Evolutionary conservation across 805 yeast species (phyloP).

Genomic region (Starmera quercuum): DNA sequence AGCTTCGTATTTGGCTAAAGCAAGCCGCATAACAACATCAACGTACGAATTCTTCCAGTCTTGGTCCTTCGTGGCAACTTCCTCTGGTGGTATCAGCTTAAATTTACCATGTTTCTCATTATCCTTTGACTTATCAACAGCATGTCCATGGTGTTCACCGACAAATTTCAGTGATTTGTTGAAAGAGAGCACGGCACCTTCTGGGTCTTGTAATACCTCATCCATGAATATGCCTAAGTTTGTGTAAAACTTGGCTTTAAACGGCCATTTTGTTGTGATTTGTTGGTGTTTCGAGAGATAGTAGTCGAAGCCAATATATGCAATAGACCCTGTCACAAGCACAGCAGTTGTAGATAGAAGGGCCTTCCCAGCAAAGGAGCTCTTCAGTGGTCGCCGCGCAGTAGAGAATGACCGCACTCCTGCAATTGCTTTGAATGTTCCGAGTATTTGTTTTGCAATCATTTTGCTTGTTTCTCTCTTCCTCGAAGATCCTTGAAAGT

Average conservation of each 20-base stretch:
- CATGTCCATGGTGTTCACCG: background rate
- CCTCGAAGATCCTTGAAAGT: too few relatives aligned
- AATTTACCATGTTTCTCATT: constrained; percentile 12
- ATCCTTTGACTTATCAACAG: background rate
- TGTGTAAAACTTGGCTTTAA: background rate
- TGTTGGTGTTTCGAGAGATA: background rate
- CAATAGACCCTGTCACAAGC: background rate
- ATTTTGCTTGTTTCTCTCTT: too few relatives aligned
- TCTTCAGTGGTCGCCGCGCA: too few relatives aligned
- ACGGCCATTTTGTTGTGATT: background rate
- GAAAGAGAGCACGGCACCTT: background rate
- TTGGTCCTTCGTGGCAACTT: constrained; percentile 18
- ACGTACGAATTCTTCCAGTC: constrained; percentile 26
- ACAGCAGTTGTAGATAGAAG: background rate
- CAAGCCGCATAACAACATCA: constrained; percentile 32
- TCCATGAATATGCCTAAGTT: background rate
- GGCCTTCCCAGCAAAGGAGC: background rate
- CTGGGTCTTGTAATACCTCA: background rate
- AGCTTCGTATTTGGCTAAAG: constrained; percentile 23
- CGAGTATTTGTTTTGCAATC: too few relatives aligned
- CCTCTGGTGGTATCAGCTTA: constrained; percentile 15
- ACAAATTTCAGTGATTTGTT: background rate
- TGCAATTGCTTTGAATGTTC: too few relatives aligned
- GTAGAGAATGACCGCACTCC: too few relatives aligned
- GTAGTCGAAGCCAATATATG: background rate